Base-by-base conservation (phyloP, 495 filamentous ascomycete genomes). In the Aspergillus asperescens region DNA sequence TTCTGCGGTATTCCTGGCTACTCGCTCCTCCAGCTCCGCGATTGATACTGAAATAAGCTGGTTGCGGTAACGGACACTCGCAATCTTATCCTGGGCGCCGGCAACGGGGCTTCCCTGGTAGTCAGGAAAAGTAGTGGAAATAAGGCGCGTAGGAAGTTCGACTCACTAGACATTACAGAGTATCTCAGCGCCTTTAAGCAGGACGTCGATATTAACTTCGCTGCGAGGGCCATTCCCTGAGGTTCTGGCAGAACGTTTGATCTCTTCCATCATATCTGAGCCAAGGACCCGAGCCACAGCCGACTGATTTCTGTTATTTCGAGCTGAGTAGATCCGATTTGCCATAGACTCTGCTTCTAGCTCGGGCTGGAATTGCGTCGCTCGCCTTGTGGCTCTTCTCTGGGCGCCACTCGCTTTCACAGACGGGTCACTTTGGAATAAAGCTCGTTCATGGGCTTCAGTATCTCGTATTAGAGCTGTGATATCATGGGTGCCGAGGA, bases 401-500 rank as follows among this genome's bases (percentile, higher is more conserved):
- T 62, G 75, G 15, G 58, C 57, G 59, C 65, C 64, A 49, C 20
- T 52, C 15, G 66, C 37, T 44, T 75, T 75, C 16, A 64, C 54
- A 12, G 88, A 76, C 0, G 88, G 82, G 5, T 90, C 88, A 7
- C 94, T 83, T 29, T 91, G 90, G 73, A 98, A 98, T 4, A 98
- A 80, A 12, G 91, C 94, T 58, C 92, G 86, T 70, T 98, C 93
- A 72, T 98, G 93, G 15, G 83, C 73, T 70, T 98, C 93, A 25
- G 92, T 96, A 68, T 98, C 93, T 50, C 93, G 87, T 59, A 98
- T 96, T 12, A 98, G 67, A 9, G 89, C 79, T 8, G 94, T 96
- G 59, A 98, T 96, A 66, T 98, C 93, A 61, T 88, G 87, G 50
- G 81, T 80, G 50, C 84, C 83, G 43, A 97, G 81, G 35, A 97